Evolutionary conservation across 2,329 filamentous ascomycete genomes (phyloP).

Genomic region (Paraphoma chrysanthemicola): DNA sequence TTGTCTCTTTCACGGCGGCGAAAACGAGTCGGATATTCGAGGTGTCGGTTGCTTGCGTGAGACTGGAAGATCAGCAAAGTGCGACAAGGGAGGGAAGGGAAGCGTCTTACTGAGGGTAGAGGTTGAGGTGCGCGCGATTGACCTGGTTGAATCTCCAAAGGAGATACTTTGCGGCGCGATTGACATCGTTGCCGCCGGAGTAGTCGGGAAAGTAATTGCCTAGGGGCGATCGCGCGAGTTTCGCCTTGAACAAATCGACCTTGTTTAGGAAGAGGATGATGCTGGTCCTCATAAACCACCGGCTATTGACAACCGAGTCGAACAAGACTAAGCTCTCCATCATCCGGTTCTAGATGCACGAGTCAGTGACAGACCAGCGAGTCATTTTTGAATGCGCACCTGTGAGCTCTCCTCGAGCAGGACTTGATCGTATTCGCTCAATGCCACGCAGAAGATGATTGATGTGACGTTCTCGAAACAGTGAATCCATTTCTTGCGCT

Average conservation of each 20-base stretch:
- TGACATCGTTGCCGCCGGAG: constrained; percentile 95
- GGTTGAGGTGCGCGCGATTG: constrained; percentile 91
- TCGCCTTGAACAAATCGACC: constrained; percentile 96
- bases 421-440: constrained; percentile 98
- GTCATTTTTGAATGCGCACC: constrained; percentile 60
- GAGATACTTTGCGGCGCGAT: constrained; percentile 96
- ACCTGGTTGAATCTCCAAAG: constrained; percentile 99
- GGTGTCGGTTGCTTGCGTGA: constrained; percentile 98
- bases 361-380: constrained; percentile 28
- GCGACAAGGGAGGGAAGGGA: neutral
- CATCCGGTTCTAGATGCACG: constrained; percentile 83
- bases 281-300: constrained; percentile 99
- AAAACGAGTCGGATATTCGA: constrained; percentile 98
- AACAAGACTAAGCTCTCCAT: constrained; percentile 97
- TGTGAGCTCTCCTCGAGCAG: constrained; percentile 96
- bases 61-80: constrained; percentile 59
- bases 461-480: constrained; percentile 99
- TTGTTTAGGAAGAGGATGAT: constrained; percentile 99
- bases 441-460: constrained; percentile 97
- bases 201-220: constrained; percentile 98
- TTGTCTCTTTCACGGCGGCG: constrained; percentile 97
- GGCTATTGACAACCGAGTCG: constrained; percentile 97
- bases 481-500: constrained; percentile 99
- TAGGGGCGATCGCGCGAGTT: constrained; percentile 85
- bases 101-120: constrained; percentile 81